Conservation (phyloP, 106 monocot species). For the Dendrobium nobile region DNA sequence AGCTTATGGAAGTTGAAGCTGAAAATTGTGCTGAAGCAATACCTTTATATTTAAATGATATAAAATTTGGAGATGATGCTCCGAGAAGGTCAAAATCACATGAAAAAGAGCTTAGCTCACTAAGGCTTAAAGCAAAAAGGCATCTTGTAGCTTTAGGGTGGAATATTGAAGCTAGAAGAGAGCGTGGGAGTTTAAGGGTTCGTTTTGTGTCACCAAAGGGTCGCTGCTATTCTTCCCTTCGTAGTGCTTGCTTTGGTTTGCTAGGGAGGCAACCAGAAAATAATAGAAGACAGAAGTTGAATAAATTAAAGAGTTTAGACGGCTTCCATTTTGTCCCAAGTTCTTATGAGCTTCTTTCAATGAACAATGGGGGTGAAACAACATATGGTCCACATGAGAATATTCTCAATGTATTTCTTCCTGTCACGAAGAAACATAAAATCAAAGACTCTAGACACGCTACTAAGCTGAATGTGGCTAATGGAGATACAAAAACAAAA, state of each 20-base stretch:
- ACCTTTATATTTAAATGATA: slow-evolving; percentile 12
- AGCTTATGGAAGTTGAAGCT: slow-evolving; percentile 24
- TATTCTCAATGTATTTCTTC: neutral
- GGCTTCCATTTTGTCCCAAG: slow-evolving; percentile 1
- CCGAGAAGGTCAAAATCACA: neutral
- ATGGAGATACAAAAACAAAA: neutral
- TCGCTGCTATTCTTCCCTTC: slow-evolving; percentile 23
- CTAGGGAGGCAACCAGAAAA: slow-evolving; percentile 1
- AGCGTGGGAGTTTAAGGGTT: slow-evolving; percentile 1
- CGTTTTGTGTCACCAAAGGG: slow-evolving; percentile 30
- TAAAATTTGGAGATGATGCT: neutral
- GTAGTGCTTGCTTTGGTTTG: slow-evolving; percentile 14
- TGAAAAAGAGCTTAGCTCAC: neutral
- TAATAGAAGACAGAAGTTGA: neutral
- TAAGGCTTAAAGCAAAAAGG: slow-evolving; percentile 19
- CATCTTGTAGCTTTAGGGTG: slow-evolving; percentile 54
- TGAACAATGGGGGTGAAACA: neutral
- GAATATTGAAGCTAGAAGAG: slow-evolving; percentile 21
- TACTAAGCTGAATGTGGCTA: neutral
- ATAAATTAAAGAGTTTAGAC: neutral
- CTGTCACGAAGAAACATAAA: neutral
- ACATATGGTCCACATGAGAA: neutral
- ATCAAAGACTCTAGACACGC: slow-evolving; percentile 3
- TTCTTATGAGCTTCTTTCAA: slow-evolving; percentile 4
- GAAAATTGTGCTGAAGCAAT: slow-evolving; percentile 37